Evolutionary conservation across 345 rosid genomes (phyloP).

Genomic region (Populus simonii): DNA sequence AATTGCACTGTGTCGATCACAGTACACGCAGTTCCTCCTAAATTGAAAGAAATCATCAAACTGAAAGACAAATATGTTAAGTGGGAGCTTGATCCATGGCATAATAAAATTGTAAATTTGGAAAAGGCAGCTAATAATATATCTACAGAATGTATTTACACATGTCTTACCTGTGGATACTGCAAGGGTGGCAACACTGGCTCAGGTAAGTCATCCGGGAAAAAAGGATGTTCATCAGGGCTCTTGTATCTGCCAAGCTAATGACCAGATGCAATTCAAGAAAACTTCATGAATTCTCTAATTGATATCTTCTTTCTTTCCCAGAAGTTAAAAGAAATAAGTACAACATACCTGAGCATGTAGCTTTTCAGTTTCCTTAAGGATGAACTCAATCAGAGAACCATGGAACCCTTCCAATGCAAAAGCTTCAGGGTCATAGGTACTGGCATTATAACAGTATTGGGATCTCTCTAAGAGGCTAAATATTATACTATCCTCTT

Average conservation of each 20-base stretch:
- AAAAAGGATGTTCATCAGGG: slow-evolving; percentile 92
- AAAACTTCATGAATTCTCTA: background rate
- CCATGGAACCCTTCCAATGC: slow-evolving; percentile 74
- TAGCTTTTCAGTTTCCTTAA: slow-evolving; percentile 81
- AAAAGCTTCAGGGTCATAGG: slow-evolving; percentile 79
- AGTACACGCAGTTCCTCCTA: background rate
- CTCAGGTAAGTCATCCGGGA: slow-evolving; percentile 65
- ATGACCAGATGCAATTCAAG: slow-evolving; percentile 7
- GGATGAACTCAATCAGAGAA: slow-evolving; percentile 76
- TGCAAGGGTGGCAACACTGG: slow-evolving; percentile 78
- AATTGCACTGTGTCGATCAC: background rate
- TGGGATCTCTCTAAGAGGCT: slow-evolving; percentile 81
- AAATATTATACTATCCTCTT: slow-evolving; percentile 90
- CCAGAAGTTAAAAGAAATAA: background rate
- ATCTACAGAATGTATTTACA: background rate
- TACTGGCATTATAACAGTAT: slow-evolving; percentile 70
- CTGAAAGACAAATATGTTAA: background rate
- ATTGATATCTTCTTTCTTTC: background rate
- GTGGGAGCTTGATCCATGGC: background rate
- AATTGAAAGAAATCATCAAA: background rate
- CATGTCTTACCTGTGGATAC: slow-evolving; percentile 54
- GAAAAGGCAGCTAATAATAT: background rate
- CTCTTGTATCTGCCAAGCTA: slow-evolving; percentile 86
- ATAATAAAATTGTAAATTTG: background rate
- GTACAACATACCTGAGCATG: slow-evolving; percentile 60